Percentiles rank a stretch among this genome's conserved stretches.
Evolutionary conservation across 176 grass and related monocot genomes (phyloP).

Genomic region (Leersia perrieri): DNA sequence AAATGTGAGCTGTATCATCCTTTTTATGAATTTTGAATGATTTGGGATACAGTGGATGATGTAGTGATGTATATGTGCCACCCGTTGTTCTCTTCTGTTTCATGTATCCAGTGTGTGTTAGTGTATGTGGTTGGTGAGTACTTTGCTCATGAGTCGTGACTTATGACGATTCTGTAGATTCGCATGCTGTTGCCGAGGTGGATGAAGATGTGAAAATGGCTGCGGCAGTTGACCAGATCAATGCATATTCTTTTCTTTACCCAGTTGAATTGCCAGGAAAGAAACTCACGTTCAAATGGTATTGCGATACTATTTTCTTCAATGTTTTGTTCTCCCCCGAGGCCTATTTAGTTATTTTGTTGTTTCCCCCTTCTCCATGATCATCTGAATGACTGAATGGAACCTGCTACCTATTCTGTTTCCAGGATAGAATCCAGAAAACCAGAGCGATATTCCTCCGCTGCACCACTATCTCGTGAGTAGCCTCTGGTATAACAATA

Average conservation of each 20-base stretch:
- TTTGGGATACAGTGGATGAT: neutral
- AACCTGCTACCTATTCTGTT: conserved; percentile 30
- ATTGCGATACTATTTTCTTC: neutral
- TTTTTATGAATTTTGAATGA: neutral
- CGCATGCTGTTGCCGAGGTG: conserved; percentile 49
- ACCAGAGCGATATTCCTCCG: conserved; percentile 90
- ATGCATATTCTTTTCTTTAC: conserved; percentile 87
- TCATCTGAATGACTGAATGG: neutral
- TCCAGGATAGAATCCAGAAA: conserved; percentile 93
- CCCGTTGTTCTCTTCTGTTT: neutral
- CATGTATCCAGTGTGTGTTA: neutral
- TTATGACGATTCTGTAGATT: conserved; percentile 43
- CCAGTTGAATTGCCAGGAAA: conserved; percentile 62
- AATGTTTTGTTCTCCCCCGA: neutral
- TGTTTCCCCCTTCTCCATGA: conserved; percentile 1
- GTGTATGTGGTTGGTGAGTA: neutral
- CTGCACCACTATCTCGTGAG: conserved; percentile 90
- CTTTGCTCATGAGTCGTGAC: conserved; percentile 2
- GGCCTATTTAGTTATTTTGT: conserved; percentile 1
- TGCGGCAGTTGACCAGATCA: conserved; percentile 62
- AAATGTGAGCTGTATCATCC: neutral
- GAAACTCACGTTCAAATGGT: conserved; percentile 84
- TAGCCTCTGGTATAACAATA: conserved; percentile 32
- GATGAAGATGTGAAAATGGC: conserved; percentile 77
- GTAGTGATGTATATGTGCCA: neutral